Evolutionary conservation across 139 green algal genomes (phyloP).

Genomic region (Desmodesmus armatus): DNA sequence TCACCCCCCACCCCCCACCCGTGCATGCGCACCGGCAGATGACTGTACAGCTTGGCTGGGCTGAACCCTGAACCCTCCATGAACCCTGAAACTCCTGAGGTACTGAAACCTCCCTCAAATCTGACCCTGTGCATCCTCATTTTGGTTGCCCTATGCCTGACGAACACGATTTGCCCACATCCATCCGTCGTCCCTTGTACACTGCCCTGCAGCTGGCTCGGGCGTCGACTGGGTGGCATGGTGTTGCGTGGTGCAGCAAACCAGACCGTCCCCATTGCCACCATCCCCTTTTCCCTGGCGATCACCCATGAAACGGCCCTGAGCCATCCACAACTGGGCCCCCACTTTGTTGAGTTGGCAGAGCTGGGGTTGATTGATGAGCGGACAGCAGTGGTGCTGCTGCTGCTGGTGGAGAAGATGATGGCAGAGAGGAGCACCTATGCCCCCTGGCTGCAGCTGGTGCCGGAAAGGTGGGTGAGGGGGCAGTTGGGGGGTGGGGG

Average conservation of each 20-base stretch:
- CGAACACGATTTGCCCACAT: too few species aligned
- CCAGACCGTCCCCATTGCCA: conserved; percentile 17
- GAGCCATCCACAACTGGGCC: conserved; percentile 6
- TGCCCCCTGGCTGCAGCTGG: conserved; percentile 32
- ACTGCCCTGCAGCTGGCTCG: too few species aligned
- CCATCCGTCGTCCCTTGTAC: too few species aligned
- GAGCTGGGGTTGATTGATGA: conserved; percentile 68
- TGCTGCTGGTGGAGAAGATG: conserved; percentile 71
- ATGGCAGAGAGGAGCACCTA: conserved; percentile 2
- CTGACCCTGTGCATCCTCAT: too few species aligned
- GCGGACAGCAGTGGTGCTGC: conserved; percentile 66
- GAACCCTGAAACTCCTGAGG: too few species aligned
- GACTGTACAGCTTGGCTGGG: too few species aligned
- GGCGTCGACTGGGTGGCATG: conserved; percentile 12
- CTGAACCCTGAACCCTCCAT: too few species aligned
- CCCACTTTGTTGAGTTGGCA: conserved; percentile 44
- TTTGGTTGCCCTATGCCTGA: too few species aligned
- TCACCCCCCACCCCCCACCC: too few species aligned
- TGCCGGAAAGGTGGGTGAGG: conserved; percentile 35
- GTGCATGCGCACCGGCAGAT: too few species aligned
- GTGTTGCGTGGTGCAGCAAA: conserved; percentile 15
- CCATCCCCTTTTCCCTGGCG: conserved; percentile 30
- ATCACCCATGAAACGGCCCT: conserved; percentile 18
- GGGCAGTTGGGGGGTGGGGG: too few species aligned
- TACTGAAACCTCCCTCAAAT: too few species aligned